Evolutionary conservation across 1,284 basidiomycete genomes (phyloP), one percentile per base, ranked within the genome.

Genomic region (Singerocomus rubriflavus): DNA sequence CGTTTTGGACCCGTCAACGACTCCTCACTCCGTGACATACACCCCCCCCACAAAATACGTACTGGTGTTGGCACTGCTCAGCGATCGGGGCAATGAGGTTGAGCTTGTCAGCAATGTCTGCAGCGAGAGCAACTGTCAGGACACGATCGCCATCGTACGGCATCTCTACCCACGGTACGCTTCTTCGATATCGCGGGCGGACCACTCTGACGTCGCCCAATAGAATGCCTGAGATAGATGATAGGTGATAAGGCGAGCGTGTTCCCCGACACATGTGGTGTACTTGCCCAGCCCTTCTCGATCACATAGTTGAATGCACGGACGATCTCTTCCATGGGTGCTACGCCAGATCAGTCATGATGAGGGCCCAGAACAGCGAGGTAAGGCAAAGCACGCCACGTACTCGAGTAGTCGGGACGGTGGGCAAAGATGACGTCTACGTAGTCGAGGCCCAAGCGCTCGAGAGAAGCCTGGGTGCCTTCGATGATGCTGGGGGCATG

Each of bases 391-490:
- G 21, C 21, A 21, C 4, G 21, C 21, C 21, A 21, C 21, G 21
- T 21, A 76, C 79, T 56, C 1, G 67, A 46, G 38, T 62, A 57
- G 62, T 85, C 82, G 29, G 77, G 75, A 45, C 82, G 77, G 57
- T 85, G 83, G 7, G 77, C 76, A 36, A 82, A 80, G 43, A 80
- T 60, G 44, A 84, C 72, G 62, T 85, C 82, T 33, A 85, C 83
- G 57, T 89, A 89, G 64, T 82, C 78, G 57, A 85, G 72, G 43
- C 78, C 76, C 12, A 87, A 73, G 35, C 85, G 79, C 63, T 81
- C 71, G 16, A 89, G 73, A 5, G 75, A 80, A 33, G 75, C 76
- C 56, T 78, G 75, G 25, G 81, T 72, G 14, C 84, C 87, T 63
- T 89, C 85, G 53, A 90, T 75, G 57, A 87, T 75, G 64, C 76